Percentiles rank a stretch among this genome's conserved stretches.
Conservation (phyloP, 2,329 filamentous ascomycete species). For the Sphaerulina populicola region DNA sequence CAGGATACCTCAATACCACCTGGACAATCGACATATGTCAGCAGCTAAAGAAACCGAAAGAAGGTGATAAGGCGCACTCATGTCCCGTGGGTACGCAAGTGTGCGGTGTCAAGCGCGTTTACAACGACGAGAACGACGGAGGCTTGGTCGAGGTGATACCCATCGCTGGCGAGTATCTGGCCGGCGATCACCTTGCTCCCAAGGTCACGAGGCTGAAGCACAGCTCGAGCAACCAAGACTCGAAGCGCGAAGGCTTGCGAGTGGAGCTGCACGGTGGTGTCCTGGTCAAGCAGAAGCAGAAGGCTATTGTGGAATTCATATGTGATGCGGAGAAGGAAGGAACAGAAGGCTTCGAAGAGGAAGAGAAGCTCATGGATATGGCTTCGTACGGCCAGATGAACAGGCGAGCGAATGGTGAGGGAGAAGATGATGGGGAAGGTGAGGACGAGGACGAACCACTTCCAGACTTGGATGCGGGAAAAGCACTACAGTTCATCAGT, state of each 20-base stretch:
- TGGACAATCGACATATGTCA: constrained; percentile 74
- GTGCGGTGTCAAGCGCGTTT: constrained; percentile 61
- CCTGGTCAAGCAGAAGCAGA: constrained; percentile 53
- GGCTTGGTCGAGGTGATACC: constrained; percentile 54
- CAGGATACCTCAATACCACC: constrained; percentile 60
- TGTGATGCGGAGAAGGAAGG: constrained; percentile 68
- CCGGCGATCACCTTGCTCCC: constrained; percentile 55
- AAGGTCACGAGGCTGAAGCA: constrained; percentile 58
- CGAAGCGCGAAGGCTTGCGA: constrained; percentile 61
- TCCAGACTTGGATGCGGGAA: constrained; percentile 43
- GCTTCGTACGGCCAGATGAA: constrained; percentile 47
- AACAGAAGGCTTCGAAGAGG: constrained; percentile 59
- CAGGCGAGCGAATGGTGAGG: constrained; percentile 29
- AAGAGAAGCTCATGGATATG: constrained; percentile 45
- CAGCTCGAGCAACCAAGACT: constrained; percentile 56
- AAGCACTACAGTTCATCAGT: constrained; percentile 66
- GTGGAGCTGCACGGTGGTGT: constrained; percentile 57
- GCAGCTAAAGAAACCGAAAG: constrained; percentile 54
- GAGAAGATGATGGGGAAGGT: constrained; percentile 31
- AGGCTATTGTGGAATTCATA: constrained; percentile 74
- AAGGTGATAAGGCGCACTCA: constrained; percentile 43
- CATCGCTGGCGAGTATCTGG: constrained; percentile 63
- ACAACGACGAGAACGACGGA: constrained; percentile 44
- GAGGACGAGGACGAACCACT: constrained; percentile 31
- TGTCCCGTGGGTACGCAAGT: constrained; percentile 67